These are phyloP conservation scores for Trichoderma asperellum DNA, from an alignment of 2,329 filamentous ascomycete genomes.

Conservation along the genomic window DNA sequence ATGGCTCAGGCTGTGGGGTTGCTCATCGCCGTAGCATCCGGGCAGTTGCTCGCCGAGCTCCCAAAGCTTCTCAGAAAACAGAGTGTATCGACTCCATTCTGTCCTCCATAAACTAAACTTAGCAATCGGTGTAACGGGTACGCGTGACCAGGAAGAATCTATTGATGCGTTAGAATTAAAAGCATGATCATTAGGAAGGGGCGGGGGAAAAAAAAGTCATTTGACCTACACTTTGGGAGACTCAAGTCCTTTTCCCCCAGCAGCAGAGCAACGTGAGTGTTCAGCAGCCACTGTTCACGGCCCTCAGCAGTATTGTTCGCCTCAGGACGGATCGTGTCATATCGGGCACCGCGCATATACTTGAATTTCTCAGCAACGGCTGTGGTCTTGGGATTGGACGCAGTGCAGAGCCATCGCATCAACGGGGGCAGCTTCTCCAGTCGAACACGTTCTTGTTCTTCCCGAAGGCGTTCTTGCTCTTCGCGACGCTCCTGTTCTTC, in stretches of 20 bases:
- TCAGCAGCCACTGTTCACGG: constrained; percentile 69
- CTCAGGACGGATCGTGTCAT: constrained; percentile 63
- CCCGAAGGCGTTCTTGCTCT: constrained; percentile 54
- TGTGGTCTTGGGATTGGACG: constrained; percentile 54
- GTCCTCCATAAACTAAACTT: constrained; percentile 65
- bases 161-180: neutral
- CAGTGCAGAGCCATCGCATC: constrained; percentile 62
- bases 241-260: constrained; percentile 67
- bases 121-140: constrained; percentile 56
- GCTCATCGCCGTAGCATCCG: constrained; percentile 53
- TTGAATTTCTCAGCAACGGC: constrained; percentile 59
- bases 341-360: constrained; percentile 63
- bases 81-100: constrained; percentile 59
- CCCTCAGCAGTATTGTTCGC: constrained; percentile 58
- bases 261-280: constrained; percentile 65
- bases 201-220: neutral
- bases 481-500: constrained; percentile 54
- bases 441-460: constrained; percentile 59
- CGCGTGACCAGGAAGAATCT: constrained; percentile 64
- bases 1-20: constrained; percentile 51
- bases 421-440: constrained; percentile 63
- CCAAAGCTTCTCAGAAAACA: constrained; percentile 55
- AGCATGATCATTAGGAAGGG: neutral
- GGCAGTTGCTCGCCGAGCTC: constrained; percentile 59
- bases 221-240: constrained; percentile 60